Evolutionary conservation across 2,329 filamentous ascomycete species (phyloP).

Genomic region (Fusarium camptoceras): DNA sequence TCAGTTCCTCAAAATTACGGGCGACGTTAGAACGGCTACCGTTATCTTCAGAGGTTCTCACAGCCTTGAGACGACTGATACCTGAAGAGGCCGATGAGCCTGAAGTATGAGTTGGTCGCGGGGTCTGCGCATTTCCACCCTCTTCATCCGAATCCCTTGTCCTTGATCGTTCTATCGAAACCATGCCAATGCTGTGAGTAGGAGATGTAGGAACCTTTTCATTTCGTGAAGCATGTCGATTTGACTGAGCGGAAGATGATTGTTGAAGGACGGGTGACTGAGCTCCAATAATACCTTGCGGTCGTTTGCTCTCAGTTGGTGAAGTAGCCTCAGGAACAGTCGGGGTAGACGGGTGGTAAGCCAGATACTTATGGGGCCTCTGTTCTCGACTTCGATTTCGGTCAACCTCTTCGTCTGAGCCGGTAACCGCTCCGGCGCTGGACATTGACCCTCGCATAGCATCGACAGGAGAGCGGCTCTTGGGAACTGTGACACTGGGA

Average conservation of each 20-base stretch:
- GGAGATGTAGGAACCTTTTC: constrained; percentile 44
- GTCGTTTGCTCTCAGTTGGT: constrained; percentile 34
- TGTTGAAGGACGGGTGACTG: constrained; percentile 33
- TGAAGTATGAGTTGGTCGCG: constrained; percentile 59
- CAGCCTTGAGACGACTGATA: constrained; percentile 63
- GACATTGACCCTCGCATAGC: constrained; percentile 46
- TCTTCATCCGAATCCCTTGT: constrained; percentile 54
- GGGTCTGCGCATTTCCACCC: constrained; percentile 39
- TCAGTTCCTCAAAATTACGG: constrained; percentile 80
- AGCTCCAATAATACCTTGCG: constrained; percentile 33
- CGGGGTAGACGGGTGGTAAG: constrained; percentile 44
- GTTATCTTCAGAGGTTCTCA: constrained; percentile 70
- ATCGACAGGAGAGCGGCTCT: constrained; percentile 51
- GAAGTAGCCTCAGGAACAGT: constrained; percentile 42
- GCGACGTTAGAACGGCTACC: constrained; percentile 66
- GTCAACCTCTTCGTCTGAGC: constrained; percentile 55
- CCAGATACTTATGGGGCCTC: constrained; percentile 33
- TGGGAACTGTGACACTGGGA: constrained; percentile 37
- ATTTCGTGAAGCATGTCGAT: constrained; percentile 34
- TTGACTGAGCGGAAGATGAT: constrained; percentile 42
- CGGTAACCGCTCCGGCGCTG: constrained; percentile 55
- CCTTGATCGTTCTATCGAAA: constrained; percentile 54
- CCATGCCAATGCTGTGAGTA: constrained; percentile 52
- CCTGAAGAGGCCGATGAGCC: constrained; percentile 64
- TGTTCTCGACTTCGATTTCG: constrained; percentile 36